Evolutionary conservation across 495 filamentous ascomycete species (phyloP), one percentile per base, ranked within the genome.

Genomic region (Margaritispora aquatica): DNA sequence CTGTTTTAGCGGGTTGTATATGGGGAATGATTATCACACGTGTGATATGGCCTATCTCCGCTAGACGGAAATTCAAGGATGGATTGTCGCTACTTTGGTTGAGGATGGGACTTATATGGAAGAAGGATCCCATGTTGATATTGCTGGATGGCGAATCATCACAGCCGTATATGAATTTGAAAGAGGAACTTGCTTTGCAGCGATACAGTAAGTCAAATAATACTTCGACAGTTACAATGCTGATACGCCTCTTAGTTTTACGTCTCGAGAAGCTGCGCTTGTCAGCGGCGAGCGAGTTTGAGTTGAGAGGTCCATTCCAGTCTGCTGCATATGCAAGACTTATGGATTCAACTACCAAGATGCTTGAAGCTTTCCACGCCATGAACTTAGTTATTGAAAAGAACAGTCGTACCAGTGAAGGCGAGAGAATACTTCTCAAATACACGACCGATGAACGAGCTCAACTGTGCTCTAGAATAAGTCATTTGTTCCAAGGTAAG

Each of bases 31-130:
- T 97, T 56, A 83, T 98, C 61, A 96, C 92, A 36, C 81, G 92
- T 21, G 59, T 93, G 24, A 85, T 97, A 60, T 98, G 92, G 91
- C 93, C 94, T 10, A 92, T 97, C 63, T 90, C 88, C 21, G 94
- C 92, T 1, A 79, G 95, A 36, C 74, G 77, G 38, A 93, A 95
- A 70, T 81, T 97, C 66, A 91, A 96, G 69, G 83, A 92, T 57
- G 92, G 91, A 13, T 76, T 96, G 26, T 87, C 86, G 56, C 75
- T 95, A 26, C 77, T 98, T 11, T 96, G 93, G 84, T 78, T 98
- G 15, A 86, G 92, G 34, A 90, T 98, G 88, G 88, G 88, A n/a
- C 76, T 97, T 19, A 88, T 97, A 56, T 98, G 94, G 94, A 92
- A 89, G 69, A 84, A 89, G n/a, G 92, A 94, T n/a, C 94, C 94